A percentile compares a stretch with the other conserved stretches of the same genome.
Evolutionary conservation across 225 moss, liverwort and hornwort genomes (phyloP).

Genomic region (Sphagnum tenellum): DNA sequence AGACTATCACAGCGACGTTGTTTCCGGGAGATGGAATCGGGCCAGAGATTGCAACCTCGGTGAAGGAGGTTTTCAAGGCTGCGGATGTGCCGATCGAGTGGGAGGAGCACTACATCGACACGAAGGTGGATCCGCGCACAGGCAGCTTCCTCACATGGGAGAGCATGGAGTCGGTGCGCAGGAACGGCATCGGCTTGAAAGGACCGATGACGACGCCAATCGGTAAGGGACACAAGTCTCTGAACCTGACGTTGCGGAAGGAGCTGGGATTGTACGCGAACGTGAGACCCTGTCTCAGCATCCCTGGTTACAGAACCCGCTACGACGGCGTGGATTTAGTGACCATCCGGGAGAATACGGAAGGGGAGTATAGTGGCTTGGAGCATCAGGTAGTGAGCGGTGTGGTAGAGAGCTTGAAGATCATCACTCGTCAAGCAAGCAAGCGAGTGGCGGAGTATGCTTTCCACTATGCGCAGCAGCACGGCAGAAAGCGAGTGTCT

Average conservation of each 20-base stretch:
- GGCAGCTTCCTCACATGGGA: slow-evolving; percentile 98
- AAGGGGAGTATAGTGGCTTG: slow-evolving; percentile 98
- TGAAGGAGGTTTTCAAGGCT: slow-evolving; percentile 79
- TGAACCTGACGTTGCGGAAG: slow-evolving; percentile 78
- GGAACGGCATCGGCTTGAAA: slow-evolving; percentile 87
- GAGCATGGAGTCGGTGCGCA: slow-evolving; percentile 95
- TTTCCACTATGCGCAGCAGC: slow-evolving; percentile 63
- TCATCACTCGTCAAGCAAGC: slow-evolving; percentile 90
- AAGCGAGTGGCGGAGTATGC: slow-evolving; percentile 88
- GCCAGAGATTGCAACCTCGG: slow-evolving; percentile 62
- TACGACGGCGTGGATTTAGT: slow-evolving; percentile 95
- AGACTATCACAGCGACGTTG: slow-evolving; percentile 51
- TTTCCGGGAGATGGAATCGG: slow-evolving; percentile 93
- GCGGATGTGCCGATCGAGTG: slow-evolving; percentile 76
- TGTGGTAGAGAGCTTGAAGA: slow-evolving; percentile 96
- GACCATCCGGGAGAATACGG: slow-evolving; percentile 94
- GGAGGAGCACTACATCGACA: slow-evolving; percentile 66
- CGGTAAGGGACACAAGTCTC: slow-evolving; percentile 90
- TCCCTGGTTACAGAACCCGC: slow-evolving; percentile 85
- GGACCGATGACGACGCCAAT: slow-evolving; percentile 98
- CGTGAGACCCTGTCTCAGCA: slow-evolving; percentile 89
- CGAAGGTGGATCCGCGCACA: slow-evolving; percentile 68
- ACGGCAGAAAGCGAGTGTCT: slow-evolving; percentile 90
- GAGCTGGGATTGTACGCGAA: slow-evolving; percentile 92
- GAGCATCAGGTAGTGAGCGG: slow-evolving; percentile 98